Base-by-base conservation (phyloP, 495 filamentous ascomycete species). In the Letharia lupina region DNA sequence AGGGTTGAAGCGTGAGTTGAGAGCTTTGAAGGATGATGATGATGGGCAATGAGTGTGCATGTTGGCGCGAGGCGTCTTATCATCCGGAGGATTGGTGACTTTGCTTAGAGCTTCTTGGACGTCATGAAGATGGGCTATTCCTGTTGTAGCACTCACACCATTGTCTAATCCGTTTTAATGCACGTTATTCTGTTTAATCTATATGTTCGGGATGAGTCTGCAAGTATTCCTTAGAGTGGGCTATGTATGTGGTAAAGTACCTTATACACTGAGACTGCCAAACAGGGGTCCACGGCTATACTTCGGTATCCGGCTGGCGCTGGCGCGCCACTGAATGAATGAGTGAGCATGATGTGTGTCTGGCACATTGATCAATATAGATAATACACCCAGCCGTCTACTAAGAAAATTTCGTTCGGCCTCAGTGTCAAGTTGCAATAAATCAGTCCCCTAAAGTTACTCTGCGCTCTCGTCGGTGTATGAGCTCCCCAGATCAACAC, bases 1-100 rank as follows among this genome's bases (percentile, higher is more conserved):
- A 1, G 70, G 71, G n/a, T 71, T 84, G 52, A 79, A 73, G 63
- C 67, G 70, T 18, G 74, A 77, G 66, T 40, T 83, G 48, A 68
- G 71, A 64, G 70, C 64, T 50, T 44, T 74, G 58, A 75, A 74
- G 65, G 62, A 28, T 10, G 40, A 58, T 65, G 18, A 54, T 23
- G 44, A 39, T 54, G 60, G 60, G 41, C 48, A 61, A 39, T 65
- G 18, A 65, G 56, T 60, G 20, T 18, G 31, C 40, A 11, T 28
- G 18, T 40, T 37, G 6, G 35, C 48, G 48, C 28, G 13, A 52
- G 31, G 10, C 28, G 48, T 52, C 48, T 52, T 52, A 35, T 8
- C 3, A 28, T 28, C 2, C 28, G 9, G 48, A 52, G n/a, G 48
- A 28, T 33, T 33, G 23, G 1, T 54, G 23, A 9, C 50, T 54